Evolutionary conservation across 148 eudicot species (phyloP).

Genomic region (Chenopodium berlandieri): DNA sequence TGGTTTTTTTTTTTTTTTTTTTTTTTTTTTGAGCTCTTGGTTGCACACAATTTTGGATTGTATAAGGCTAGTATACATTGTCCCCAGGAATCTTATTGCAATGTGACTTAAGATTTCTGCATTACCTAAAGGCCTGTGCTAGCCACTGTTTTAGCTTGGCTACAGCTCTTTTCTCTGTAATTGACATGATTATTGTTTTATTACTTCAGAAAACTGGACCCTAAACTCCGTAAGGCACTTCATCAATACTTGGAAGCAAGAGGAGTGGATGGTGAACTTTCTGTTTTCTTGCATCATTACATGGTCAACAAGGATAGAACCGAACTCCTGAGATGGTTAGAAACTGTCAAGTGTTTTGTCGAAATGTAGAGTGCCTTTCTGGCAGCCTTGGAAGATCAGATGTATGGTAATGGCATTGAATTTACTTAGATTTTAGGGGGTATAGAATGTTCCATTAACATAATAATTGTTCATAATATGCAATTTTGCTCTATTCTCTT

Average conservation of each 20-base stretch:
- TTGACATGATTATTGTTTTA: constrained; percentile 11
- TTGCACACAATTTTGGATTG: no score
- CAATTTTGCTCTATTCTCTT: not conserved
- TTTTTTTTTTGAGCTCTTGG: not conserved
- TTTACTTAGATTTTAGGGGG: constrained; percentile 1
- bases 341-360: constrained; percentile 40
- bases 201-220: constrained; percentile 48
- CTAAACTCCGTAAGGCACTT: constrained; percentile 53
- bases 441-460: constrained; percentile 5
- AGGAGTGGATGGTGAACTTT: constrained; percentile 57
- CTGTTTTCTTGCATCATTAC: constrained; percentile 61
- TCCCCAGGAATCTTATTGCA: not conserved
- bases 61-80: not conserved
- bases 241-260: constrained; percentile 62
- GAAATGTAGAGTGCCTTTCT: constrained; percentile 28
- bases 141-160: not conserved
- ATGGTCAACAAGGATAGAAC: constrained; percentile 65
- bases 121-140: constrained; percentile 1
- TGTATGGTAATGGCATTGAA: constrained; percentile 30
- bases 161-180: not conserved
- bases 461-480: constrained; percentile 11
- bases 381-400: constrained; percentile 19
- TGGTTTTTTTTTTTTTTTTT: not conserved
- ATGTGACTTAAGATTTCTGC: not conserved
- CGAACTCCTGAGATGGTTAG: constrained; percentile 61